These are phyloP conservation scores for Metarhizium sp. DNA, from an alignment of 2,329 filamentous ascomycete genomes.

Conservation along the genomic window DNA sequence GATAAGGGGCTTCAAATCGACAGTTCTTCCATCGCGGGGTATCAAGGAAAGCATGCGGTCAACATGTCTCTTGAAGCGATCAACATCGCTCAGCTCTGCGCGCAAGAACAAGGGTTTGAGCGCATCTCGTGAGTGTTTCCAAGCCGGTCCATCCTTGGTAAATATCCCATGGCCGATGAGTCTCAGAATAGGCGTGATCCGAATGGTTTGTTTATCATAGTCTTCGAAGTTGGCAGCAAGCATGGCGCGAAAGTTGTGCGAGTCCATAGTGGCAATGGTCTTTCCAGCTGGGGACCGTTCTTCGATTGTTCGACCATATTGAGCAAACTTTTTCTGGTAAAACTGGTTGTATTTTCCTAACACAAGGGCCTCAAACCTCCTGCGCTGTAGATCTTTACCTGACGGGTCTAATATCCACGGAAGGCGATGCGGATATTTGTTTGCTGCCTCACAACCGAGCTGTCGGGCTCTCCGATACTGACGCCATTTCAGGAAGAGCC, in stretches of 20 bases:
- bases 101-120: conserved; percentile 3
- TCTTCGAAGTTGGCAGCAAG: conserved; percentile 4
- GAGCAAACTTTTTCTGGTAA: conserved; percentile 3
- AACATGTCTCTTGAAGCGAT: conserved; percentile 6
- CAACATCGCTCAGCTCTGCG: conserved; percentile 4
- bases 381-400: conserved; percentile 1
- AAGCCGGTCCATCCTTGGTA: conserved; percentile 4
- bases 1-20: conserved; percentile 3
- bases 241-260: conserved; percentile 5
- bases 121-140: conserved; percentile 4
- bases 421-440: conserved; percentile 3
- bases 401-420: conserved; percentile 6
- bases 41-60: conserved; percentile 4
- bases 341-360: conserved; percentile 1
- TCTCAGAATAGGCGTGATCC: conserved; percentile 1
- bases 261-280: conserved; percentile 2
- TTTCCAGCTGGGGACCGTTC: conserved; percentile 1
- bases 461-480: neutral
- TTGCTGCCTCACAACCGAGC: conserved; percentile 1
- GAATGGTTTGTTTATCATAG: conserved; percentile 2
- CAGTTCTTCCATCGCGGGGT: conserved; percentile 2
- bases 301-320: conserved; percentile 3
- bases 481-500: neutral
- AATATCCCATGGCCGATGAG: conserved; percentile 5
- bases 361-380: neutral